Conservation (phyloP, 1,284 basidiomycete genomes). For the Ustilago tritici region DNA sequence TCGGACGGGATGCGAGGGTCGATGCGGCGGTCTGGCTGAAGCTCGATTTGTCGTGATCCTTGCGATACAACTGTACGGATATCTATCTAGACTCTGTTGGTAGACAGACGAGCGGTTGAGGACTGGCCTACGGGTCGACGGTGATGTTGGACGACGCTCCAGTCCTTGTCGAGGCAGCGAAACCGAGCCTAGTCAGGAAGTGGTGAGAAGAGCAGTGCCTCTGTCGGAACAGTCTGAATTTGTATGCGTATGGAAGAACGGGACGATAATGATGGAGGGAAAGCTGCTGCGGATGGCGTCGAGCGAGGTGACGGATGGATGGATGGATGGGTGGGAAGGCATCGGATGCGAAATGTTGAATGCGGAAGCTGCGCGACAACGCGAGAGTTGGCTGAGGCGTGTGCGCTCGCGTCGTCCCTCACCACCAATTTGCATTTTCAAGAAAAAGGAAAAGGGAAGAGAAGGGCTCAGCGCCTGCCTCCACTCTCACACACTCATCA, state of each 20-base stretch:
- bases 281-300: neutral
- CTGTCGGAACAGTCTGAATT: neutral
- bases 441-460: conserved; percentile 5
- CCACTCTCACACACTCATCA: conserved; percentile 1
- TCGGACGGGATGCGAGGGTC: neutral
- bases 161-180: neutral
- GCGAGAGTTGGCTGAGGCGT: conserved; percentile 16
- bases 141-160: conserved; percentile 7
- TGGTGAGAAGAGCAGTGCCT: neutral
- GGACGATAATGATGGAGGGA: neutral
- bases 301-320: conserved; percentile 5
- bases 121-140: neutral
- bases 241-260: neutral
- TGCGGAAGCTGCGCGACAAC: conserved; percentile 15
- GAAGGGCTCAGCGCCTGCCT: neutral
- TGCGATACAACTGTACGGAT: neutral
- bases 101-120: neutral
- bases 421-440: conserved; percentile 7
- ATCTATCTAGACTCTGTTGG: neutral
- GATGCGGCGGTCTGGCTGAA: neutral
- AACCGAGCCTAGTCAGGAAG: neutral
- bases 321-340: conserved; percentile 3
- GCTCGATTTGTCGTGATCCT: neutral
- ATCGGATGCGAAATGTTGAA: conserved; percentile 9
- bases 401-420: conserved; percentile 17